Evolutionary conservation across 1,139 yeast species (phyloP), one percentile per base, ranked within the genome.

Genomic region (Candida mesenterica): DNA sequence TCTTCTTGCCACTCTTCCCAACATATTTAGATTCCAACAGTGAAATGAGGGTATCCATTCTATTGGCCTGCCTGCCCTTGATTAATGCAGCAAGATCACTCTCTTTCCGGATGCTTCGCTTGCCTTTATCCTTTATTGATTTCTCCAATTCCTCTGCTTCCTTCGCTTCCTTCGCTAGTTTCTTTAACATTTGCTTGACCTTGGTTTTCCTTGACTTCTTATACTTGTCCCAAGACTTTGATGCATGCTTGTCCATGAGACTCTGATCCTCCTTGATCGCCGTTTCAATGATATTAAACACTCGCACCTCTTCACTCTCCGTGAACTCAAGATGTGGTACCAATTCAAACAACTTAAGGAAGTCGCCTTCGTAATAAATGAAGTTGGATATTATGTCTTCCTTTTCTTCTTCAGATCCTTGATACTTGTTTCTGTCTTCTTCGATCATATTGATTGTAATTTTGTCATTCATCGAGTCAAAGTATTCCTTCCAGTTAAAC

Each of bases 381-480:
- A 85, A 83, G 34, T 75, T 72, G 33, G 74, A 72, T 27, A 78
- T 44, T 14, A 89, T 72, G 52, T 88, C 96, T 3, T 65, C 65
- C 28, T 58, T 59, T 52, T 88, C 96, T 50, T 87, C 94, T 3
- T 62, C 67, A 12, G 87, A 75, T 10, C 68, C 69, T 48, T 82
- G 88, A 52, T 88, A 88, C 39, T 66, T 73, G 29, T 55, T 44
- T 45, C 72, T 74, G 56, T 88, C 95, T 53, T 82, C 79, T 38
- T 79, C 86, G 38, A 88, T 82, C 73, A 79, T 71, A 37, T 86
- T 94, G 22, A 77, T 71, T 5, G 87, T 82, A 49, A 88, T 79
- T 42, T 77, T 79, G n/a, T 67, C 72, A 53, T 70, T 72, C 49
- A 76, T 68, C 12, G 69, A 63, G 26, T 71, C 72, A 52, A 86